Conservation (phyloP, 257 asterid genomes). For the Misopates orontium region DNA sequence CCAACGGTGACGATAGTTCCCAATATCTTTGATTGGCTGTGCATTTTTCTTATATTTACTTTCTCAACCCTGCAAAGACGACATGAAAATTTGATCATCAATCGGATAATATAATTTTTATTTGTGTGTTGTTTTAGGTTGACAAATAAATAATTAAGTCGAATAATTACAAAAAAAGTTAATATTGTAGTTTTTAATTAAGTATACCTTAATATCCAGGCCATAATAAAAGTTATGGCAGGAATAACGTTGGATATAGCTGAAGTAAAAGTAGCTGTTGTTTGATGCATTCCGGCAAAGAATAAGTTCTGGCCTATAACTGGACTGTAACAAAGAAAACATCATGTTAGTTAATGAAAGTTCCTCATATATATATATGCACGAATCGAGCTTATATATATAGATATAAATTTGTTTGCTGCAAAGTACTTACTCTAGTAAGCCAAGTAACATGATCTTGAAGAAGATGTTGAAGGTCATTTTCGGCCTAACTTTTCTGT, state of each 20-base stretch:
- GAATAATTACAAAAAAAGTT: too few relatives aligned
- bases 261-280: slow-evolving; percentile 47
- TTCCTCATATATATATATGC: too few relatives aligned
- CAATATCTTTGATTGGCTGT: slow-evolving; percentile 39
- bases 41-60: slow-evolving; percentile 35
- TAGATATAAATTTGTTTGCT: too few relatives aligned
- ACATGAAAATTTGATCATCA: too few relatives aligned
- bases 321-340: slow-evolving; percentile 25
- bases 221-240: slow-evolving; percentile 33
- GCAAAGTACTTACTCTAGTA: slow-evolving; percentile 39
- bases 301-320: slow-evolving; percentile 49
- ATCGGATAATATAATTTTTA: not conserved
- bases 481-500: slow-evolving; percentile 54
- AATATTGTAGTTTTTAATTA: not conserved
- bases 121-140: not conserved
- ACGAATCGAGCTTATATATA: not conserved
- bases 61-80: slow-evolving; percentile 41
- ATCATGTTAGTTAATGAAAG: not conserved
- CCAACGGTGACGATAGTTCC: slow-evolving; percentile 49
- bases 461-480: slow-evolving; percentile 40
- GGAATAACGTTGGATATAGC: slow-evolving; percentile 47
- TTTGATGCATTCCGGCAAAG: slow-evolving; percentile 47
- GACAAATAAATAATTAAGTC: not conserved
- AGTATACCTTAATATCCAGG: slow-evolving; percentile 17
- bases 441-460: slow-evolving; percentile 44